Base-by-base conservation (phyloP, 192 early-diverging fungal genomes). In the Dissophora ornata region DNA sequence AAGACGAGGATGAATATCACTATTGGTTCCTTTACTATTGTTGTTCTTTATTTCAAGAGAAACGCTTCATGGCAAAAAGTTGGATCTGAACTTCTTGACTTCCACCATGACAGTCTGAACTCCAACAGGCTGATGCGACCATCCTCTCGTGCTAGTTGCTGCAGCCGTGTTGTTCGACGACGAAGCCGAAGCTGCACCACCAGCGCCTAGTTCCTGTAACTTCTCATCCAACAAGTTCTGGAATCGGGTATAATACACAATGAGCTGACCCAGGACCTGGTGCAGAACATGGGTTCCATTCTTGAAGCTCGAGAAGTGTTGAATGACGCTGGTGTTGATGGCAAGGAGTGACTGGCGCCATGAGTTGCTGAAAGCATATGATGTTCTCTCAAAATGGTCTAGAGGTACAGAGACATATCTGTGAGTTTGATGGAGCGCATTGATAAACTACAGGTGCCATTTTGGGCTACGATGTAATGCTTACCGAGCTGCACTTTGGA, bases 91-190 rank as follows among this genome's bases (percentile, higher is more conserved):
- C 81, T 96, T 96, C 81, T 98, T 99, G 67, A 98, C 92, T 69
- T 98, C 97, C 0, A 96, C 92, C 92, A 98, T 93, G 15, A 99
- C 93, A 18, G 89, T 94, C 65, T 99, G 96, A 40, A 97, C 79
- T 36, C 92, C 93, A 0, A 97, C 91, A 9, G 97, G 96, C 52
- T 90, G 90, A 34, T 86, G 78, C 13, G 59, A 61, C 53, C 80
- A 69, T 7, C 69, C 59, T 25, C 78, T 24, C 4, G 59, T 69
- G 47, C 70, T 65, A 10, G 53, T 63, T 22, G 44, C 63, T 7
- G 38, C 32, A 18, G 74, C 47, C 34, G 67, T 70, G 15, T 24
- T 40, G 7, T 38, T 6, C 36, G 6, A 38, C 36, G 6, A 38
- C 13, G 36, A n/a, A n/a, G n/a, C n/a, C n/a, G n/a, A n/a, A n/a